Evolutionary conservation across 1,284 basidiomycete genomes (phyloP), one percentile per base, ranked within the genome.

Genomic region (Ceratobasidium sp.): DNA sequence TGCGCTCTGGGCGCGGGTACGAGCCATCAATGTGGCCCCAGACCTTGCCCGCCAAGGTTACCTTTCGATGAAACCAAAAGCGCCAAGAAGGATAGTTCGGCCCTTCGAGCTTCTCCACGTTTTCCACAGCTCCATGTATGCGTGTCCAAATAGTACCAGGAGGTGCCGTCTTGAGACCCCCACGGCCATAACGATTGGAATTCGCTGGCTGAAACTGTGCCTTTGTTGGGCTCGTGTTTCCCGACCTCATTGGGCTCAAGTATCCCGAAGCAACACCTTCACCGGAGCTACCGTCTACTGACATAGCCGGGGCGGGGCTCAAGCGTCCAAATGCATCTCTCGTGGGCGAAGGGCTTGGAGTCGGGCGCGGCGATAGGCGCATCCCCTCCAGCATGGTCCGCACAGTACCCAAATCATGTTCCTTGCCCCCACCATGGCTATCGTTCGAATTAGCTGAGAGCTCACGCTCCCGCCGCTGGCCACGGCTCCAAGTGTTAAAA

Each of bases 61-160:
- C 66, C 52, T 69, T 69, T 28, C 66, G 66, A 2, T 57, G 35
- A 21, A 69, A 38, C 66, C 66, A 69, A 30, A 55, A 69, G 30
- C 66, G 55, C 66, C 66, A 69, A 7, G 66, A 69, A 32, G 52
- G 52, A 41, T 54, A 69, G 41, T 69, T 69, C 35, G 52, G 38
- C 14, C 66, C 66, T 26, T 57, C 52, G 41, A 69, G 52, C 44
- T 69, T 57, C 41, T 69, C 66, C 9, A 69, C 66, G 7, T 18
- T 44, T 16, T 43, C 41, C 5, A 69, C 66, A n/a, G 66, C 50
- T 14, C 57, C 38, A 23, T 69, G 66, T 21, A 69, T 54, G 35
- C 35, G 35, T 38, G 35, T 11, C 35, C 35, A 38, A 4, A 38
- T 38, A 38, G 35, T 11, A 38, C 4, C 11, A 38, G 35, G 35